A percentile compares a stretch with the other conserved stretches of the same genome.
Evolutionary conservation across 2,329 filamentous ascomycete species (phyloP).

Genomic region (Hyphodiscus sp.): DNA sequence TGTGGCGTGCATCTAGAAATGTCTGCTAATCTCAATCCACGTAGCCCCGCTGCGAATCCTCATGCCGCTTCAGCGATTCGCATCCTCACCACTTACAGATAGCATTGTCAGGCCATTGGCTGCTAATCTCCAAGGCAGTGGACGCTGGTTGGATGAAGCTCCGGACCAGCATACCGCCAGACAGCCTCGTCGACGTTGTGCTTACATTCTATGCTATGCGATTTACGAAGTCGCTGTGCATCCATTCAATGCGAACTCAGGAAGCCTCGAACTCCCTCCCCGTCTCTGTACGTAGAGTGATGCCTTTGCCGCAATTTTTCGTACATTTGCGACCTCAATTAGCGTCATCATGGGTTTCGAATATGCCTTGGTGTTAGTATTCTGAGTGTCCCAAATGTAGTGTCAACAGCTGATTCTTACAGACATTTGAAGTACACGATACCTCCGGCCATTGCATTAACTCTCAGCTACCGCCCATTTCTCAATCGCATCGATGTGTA

Average conservation of each 20-base stretch:
- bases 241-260: background rate
- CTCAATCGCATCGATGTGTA: slow-evolving; percentile 55
- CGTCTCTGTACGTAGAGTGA: background rate
- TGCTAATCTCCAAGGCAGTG: background rate
- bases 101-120: background rate
- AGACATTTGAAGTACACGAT: slow-evolving; percentile 60
- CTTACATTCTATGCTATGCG: background rate
- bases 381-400: slow-evolving; percentile 1
- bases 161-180: background rate
- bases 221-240: background rate
- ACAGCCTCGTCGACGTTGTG: background rate
- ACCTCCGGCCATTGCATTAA: slow-evolving; percentile 53
- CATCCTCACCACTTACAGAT: too few species aligned
- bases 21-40: background rate
- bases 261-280: background rate
- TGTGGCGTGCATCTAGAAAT: background rate
- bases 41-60: background rate
- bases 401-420: background rate
- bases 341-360: slow-evolving; percentile 46
- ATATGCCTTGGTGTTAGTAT: slow-evolving; percentile 55
- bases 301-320: background rate
- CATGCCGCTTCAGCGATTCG: background rate
- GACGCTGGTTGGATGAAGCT: background rate
- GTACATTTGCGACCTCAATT: background rate
- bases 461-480: slow-evolving; percentile 53